Conservation (phyloP, 1,284 basidiomycete genomes). For the Moniliella sp. region DNA sequence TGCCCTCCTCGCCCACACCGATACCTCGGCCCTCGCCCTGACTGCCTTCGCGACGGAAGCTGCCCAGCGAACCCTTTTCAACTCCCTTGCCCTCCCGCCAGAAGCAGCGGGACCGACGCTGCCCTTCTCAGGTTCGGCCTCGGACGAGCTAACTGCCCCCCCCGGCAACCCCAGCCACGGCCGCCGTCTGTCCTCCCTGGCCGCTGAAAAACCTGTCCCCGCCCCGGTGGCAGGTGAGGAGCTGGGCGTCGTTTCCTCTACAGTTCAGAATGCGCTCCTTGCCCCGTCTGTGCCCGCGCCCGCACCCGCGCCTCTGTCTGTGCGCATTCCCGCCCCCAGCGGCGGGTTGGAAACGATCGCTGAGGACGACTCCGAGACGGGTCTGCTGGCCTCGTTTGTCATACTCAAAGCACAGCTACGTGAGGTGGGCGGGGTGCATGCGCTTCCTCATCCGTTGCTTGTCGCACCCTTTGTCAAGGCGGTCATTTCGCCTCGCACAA, state of each 20-base stretch:
- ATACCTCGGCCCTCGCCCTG: neutral
- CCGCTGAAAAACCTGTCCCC: neutral
- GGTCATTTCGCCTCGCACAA: slow-evolving; percentile 72
- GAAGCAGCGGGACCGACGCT: neutral
- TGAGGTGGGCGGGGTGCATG: slow-evolving; percentile 48
- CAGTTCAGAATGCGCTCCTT: no score
- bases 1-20: neutral
- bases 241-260: no score
- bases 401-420: slow-evolving; percentile 57
- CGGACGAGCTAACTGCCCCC: neutral
- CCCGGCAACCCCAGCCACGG: neutral
- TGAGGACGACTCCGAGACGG: slow-evolving; percentile 6
- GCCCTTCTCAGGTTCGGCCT: neutral
- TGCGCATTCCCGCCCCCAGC: neutral
- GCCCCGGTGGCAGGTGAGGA: neutral
- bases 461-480: slow-evolving; percentile 55
- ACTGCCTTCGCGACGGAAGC: neutral
- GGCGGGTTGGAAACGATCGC: neutral
- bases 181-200: neutral
- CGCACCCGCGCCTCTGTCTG: neutral
- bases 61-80: neutral
- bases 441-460: slow-evolving; percentile 15
- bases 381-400: slow-evolving; percentile 66
- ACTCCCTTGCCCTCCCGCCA: neutral
- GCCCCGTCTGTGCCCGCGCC: neutral